These are phyloP conservation scores for Chloropicon primus DNA, from an alignment of 139 green algal species.

Conservation along the genomic window DNA sequence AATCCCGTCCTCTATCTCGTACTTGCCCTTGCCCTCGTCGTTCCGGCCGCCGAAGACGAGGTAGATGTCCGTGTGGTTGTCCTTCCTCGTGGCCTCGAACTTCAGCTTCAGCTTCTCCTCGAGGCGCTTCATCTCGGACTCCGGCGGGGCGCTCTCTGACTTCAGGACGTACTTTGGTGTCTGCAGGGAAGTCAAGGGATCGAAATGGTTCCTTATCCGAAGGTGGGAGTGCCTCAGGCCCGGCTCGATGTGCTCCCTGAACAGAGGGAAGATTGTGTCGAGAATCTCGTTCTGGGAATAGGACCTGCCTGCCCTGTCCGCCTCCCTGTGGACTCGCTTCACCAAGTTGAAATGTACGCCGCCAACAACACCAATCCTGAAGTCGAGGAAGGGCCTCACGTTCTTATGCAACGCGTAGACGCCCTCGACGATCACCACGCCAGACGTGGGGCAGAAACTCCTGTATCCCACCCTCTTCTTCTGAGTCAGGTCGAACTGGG, in stretches of 20 bases:
- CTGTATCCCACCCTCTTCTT: not conserved
- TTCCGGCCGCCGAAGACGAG: not conserved
- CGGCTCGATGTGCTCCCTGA: not conserved
- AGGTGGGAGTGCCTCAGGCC: not conserved
- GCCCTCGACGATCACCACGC: not conserved
- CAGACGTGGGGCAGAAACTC: not conserved
- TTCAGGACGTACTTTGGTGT: too few species aligned
- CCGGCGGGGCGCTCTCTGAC: constrained; percentile 4
- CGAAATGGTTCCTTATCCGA: not conserved
- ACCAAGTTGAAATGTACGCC: not conserved
- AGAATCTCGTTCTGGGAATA: not conserved
- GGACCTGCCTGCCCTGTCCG: not conserved
- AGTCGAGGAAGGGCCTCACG: not conserved
- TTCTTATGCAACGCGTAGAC: not conserved
- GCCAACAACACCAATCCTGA: not conserved
- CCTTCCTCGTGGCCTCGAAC: not conserved
- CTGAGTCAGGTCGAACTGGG: too few species aligned
- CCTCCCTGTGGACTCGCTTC: not conserved
- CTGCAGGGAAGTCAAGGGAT: not conserved
- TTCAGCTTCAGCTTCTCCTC: not conserved
- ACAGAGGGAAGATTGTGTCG: not conserved
- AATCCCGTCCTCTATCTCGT: not conserved
- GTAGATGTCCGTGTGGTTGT: constrained; percentile 3
- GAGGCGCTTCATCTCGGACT: not conserved
- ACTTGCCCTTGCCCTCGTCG: not conserved